Base-by-base conservation (phyloP, 805 yeast species). In the Metschnikowia peoriensis region DNA sequence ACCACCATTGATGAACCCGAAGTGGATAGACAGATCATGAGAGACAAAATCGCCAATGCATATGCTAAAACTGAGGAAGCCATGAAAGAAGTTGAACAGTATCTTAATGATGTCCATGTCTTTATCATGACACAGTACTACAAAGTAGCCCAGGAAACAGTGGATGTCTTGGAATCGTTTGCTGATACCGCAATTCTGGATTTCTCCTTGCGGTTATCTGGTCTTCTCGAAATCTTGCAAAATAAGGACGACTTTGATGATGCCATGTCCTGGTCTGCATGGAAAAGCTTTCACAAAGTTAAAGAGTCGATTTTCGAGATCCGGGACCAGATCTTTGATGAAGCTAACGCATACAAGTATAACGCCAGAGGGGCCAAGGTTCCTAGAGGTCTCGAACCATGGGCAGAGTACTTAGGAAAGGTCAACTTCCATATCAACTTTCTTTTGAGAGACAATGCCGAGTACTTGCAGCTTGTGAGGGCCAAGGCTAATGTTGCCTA, bases 161-260 rank as follows among this genome's bases (percentile, higher is more conserved):
- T 86, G 49, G 92, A 88, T 56, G 77, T 85, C 0, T 78, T 84
- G 63, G 92, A 87, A 65, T 87, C 87, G 55, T 88, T 87, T 74
- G 84, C 86, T 6, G 91, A 86, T 50, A 79, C 82, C 7, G 76
- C 88, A 29, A 76, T 86, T 50, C 77, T 71, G 58, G 89, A 86
- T 58, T 86, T 85, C 69, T 79, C 87, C 7, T 79, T 80, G 48
- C 78, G 82, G 52, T 76, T 87, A 62, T 78, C 84, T 47, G 70
- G 72, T 17, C 57, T 70, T 50, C 56, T 83, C 83, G 77, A 66
- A 66, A 54, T 57, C 8, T 44, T 58, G 39, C 57, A 55, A 14
- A 17, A 44, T 32, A 53, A 59, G 12, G 29, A 46, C 5, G 61
- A 44, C 29, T 57, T 41, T 32, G 57, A 54, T 6, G 68, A 62